Evolutionary conservation across 768 basidiomycete species (phyloP).

Genomic region (Auricularia auricula-judae): DNA sequence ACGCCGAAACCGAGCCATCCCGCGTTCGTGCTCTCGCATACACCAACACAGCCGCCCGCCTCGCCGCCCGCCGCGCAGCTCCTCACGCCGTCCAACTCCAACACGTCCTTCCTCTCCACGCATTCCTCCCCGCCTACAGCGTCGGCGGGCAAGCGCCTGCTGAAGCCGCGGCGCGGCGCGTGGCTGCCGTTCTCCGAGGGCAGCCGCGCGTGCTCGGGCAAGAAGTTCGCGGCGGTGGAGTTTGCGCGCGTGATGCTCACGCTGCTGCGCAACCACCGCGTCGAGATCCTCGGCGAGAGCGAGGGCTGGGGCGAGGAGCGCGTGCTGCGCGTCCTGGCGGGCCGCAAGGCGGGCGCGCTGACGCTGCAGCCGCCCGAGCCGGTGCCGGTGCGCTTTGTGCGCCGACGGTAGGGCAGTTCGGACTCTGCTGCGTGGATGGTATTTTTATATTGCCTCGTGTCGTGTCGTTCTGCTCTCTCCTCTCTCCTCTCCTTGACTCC

Average conservation of each 20-base stretch:
- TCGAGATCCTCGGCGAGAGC: slow-evolving; percentile 2
- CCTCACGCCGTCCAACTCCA: not conserved
- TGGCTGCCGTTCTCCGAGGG: slow-evolving; percentile 6
- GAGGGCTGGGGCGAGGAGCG: slow-evolving; percentile 6
- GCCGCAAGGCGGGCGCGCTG: slow-evolving; percentile 2
- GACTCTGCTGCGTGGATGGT: too few species aligned
- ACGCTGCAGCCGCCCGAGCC: slow-evolving; percentile 5
- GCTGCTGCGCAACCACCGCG: not conserved
- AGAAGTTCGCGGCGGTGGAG: slow-evolving; percentile 5
- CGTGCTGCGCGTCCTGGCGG: slow-evolving; percentile 1
- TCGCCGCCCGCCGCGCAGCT: not conserved
- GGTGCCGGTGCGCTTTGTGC: slow-evolving; percentile 3
- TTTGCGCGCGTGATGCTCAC: slow-evolving; percentile 2
- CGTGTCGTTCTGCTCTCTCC: too few species aligned
- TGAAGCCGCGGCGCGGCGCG: not conserved
- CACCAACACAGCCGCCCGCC: too few species aligned
- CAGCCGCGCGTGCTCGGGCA: slow-evolving; percentile 2
- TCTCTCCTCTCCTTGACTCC: too few species aligned
- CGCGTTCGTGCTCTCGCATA: not conserved
- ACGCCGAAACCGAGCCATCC: not conserved
- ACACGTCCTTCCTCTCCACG: not conserved
- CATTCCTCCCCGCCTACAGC: not conserved
- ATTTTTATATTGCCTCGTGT: too few species aligned
- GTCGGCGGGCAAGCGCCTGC: not conserved
- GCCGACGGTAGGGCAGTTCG: not conserved